Evolutionary conservation across 2,329 filamentous ascomycete genomes (phyloP).

Genomic region (Tolypocladium amazonense): DNA sequence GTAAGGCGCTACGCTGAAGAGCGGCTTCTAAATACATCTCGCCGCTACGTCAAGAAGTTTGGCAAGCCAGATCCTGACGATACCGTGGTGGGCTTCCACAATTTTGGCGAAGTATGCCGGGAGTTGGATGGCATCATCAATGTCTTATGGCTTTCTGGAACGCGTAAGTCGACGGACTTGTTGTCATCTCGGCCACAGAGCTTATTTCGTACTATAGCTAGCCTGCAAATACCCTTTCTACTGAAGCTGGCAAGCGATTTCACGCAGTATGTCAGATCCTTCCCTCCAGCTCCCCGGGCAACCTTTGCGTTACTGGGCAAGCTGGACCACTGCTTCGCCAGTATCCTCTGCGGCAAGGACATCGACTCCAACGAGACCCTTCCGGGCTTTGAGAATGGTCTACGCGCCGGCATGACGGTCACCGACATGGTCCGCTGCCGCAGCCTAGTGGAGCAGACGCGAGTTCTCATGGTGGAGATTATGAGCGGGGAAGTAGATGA

Average conservation of each 20-base stretch:
- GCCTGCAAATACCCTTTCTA: constrained; percentile 73
- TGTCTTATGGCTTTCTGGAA: constrained; percentile 77
- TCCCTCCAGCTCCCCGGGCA: constrained; percentile 48
- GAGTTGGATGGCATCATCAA: constrained; percentile 69
- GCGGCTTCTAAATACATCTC: constrained; percentile 39
- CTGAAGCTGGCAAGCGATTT: constrained; percentile 67
- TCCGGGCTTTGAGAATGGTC: constrained; percentile 57
- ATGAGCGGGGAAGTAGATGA: constrained; percentile 40
- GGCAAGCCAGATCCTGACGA: constrained; percentile 33
- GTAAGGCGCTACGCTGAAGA: constrained; percentile 47
- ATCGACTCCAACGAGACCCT: constrained; percentile 52
- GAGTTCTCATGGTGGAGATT: constrained; percentile 59
- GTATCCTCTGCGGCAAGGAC: constrained; percentile 58
- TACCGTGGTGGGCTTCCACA: constrained; percentile 41
- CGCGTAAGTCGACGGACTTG: constrained; percentile 48
- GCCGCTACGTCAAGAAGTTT: constrained; percentile 52
- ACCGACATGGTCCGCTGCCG: constrained; percentile 85
- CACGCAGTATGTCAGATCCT: constrained; percentile 60
- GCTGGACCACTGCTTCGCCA: constrained; percentile 74
- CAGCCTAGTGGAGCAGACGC: constrained; percentile 67
- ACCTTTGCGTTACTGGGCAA: constrained; percentile 66
- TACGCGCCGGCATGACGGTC: constrained; percentile 54
- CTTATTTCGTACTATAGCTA: constrained; percentile 37
- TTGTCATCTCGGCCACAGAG: neutral
- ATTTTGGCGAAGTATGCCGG: constrained; percentile 58